Evolutionary conservation across 1,139 yeast genomes (phyloP), one percentile per base, ranked within the genome.

Genomic region (Pichia inconspicua): DNA sequence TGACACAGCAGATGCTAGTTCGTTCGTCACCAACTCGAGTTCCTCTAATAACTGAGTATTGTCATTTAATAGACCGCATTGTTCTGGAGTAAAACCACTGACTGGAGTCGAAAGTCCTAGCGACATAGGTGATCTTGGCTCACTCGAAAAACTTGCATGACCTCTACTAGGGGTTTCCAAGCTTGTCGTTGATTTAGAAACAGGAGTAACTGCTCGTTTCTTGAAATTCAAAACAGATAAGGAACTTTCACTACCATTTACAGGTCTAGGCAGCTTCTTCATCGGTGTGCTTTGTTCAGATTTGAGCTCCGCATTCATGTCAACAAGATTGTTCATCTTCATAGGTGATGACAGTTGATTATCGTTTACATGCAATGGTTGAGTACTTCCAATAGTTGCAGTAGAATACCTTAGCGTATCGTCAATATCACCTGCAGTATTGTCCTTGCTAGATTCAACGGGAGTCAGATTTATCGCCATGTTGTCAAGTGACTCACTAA

Each of bases 1-100:
- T 46, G 77, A 75, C 45, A 84, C 82, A 0, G 89, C 80, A 25
- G 79, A 76, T 0, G 89, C 90, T 45, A 84, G 69, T 59, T 84
- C 94, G 22, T 77, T 75, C 2, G 90, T 81, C 0, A 84, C 82
- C 35, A 82, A 61, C 52, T 82, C 83, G 44, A 84, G 65, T 60
- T 84, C 92, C 52, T 75, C 73, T 56, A 82, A 69, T 41, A 84
- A 64, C 34, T 74, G 76, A 45, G 71, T 73, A 53, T 80, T 82
- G 47, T 83, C 78, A 39, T 71, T 75, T 70, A 84, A 71, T 4
- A 83, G 68, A 2, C 82, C 80, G 53, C 82, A 62, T 55, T 84
- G 88, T 36, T 79, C 84, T 43, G 78, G 74, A 4, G 54, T 53
- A 14, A 50, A 48, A 9, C 32, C 27, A 8, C 48, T 43, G 9